Evolutionary conservation across 2,329 filamentous ascomycete species (phyloP).

Genomic region (Chrysoporthe deuterocubensis): DNA sequence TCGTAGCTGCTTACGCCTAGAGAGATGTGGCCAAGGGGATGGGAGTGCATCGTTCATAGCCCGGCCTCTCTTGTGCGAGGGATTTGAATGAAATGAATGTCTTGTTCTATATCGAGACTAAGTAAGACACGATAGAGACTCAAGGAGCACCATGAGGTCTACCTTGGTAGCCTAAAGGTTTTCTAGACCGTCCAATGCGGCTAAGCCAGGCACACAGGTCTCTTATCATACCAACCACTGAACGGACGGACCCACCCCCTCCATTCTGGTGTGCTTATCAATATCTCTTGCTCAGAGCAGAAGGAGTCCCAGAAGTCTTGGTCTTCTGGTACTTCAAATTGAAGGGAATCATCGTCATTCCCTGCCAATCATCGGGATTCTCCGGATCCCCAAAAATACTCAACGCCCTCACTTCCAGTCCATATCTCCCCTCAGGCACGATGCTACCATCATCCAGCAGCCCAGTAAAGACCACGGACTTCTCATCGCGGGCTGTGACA

Average conservation of each 20-base stretch:
- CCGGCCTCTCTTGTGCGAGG: no score
- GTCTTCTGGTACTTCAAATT: constrained; percentile 10
- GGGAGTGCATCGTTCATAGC: constrained; percentile 15
- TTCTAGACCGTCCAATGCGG: no score
- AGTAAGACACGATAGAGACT: no score
- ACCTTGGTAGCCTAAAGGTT: no score
- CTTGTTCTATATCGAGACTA: no score
- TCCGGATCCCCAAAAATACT: constrained; percentile 35
- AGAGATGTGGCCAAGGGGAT: constrained; percentile 33
- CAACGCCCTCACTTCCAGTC: constrained; percentile 33
- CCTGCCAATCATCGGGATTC: constrained; percentile 34
- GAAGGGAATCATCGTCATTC: constrained; percentile 2
- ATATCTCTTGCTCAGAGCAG: neutral
- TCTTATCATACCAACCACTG: neutral
- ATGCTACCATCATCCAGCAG: constrained; percentile 32
- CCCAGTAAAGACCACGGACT: constrained; percentile 31
- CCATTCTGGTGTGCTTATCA: neutral
- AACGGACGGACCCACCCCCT: neutral
- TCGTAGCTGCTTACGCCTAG: constrained; percentile 33
- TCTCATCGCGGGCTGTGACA: constrained; percentile 14
- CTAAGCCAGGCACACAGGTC: neutral
- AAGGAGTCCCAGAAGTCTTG: neutral
- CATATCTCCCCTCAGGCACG: constrained; percentile 34
- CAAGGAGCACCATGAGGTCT: no score
- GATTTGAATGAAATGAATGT: neutral